A percentile compares a stretch with the other conserved stretches of the same genome.
Conservation (phyloP, 208 protist genomes). For the Novymonas esmeraldas region DNA sequence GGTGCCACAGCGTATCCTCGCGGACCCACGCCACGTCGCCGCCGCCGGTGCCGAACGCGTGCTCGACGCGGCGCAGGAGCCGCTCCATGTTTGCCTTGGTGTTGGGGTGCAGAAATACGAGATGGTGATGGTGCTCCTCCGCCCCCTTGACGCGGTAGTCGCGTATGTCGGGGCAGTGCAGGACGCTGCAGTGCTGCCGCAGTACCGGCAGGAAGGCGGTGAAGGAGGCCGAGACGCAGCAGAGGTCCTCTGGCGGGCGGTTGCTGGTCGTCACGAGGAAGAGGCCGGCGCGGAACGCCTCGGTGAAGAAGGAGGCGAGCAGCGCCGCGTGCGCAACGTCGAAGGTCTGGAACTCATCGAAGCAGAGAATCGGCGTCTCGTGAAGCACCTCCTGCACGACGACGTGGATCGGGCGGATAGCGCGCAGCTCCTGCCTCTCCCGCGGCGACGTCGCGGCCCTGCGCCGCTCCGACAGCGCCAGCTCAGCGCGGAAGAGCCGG, state of each 20-base stretch:
- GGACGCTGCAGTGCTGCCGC: slow-evolving; percentile 64
- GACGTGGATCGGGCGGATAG: slow-evolving; percentile 63
- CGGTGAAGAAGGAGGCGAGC: slow-evolving; percentile 77
- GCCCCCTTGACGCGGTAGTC: slow-evolving; percentile 63
- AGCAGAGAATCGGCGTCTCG: slow-evolving; percentile 88
- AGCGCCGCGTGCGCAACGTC: slow-evolving; percentile 87
- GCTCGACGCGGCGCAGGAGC: slow-evolving; percentile 62
- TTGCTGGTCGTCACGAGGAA: slow-evolving; percentile 90
- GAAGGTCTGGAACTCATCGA: slow-evolving; percentile 94
- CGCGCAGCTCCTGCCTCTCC: slow-evolving; percentile 17
- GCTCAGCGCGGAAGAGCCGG: slow-evolving; percentile 60
- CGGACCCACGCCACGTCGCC: slow-evolving; percentile 39
- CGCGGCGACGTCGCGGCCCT: slow-evolving; percentile 13
- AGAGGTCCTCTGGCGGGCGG: slow-evolving; percentile 79
- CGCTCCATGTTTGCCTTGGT: slow-evolving; percentile 43
- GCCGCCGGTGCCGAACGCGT: slow-evolving; percentile 27
- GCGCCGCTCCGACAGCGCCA: slow-evolving; percentile 21
- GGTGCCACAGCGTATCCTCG: slow-evolving; percentile 58
- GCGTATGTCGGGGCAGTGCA: slow-evolving; percentile 49
- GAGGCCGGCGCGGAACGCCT: slow-evolving; percentile 69
- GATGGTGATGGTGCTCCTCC: slow-evolving; percentile 43
- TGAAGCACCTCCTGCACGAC: slow-evolving; percentile 71
- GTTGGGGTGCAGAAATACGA: slow-evolving; percentile 71
- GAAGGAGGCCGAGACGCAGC: slow-evolving; percentile 66
- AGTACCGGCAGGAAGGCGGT: slow-evolving; percentile 63